These are phyloP conservation scores for Septoria petroselini DNA, from an alignment of 2,329 filamentous ascomycete species.

Conservation along the genomic window DNA sequence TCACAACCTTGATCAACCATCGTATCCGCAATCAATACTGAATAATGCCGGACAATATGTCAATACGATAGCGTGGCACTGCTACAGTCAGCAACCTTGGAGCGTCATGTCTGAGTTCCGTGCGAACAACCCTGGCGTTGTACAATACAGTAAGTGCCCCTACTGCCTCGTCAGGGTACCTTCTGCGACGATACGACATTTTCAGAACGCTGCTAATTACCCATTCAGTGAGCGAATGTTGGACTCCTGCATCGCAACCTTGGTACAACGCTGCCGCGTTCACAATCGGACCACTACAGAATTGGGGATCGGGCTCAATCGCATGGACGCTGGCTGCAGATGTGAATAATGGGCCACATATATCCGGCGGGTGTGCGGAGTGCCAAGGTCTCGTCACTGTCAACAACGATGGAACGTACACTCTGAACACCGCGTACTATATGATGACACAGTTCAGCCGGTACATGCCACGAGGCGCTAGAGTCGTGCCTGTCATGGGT, in stretches of 20 bases:
- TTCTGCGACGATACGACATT: too few species aligned
- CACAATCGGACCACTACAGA: constrained; percentile 26
- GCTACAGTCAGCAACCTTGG: constrained; percentile 23
- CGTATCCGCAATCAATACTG: constrained; percentile 23
- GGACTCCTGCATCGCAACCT: constrained; percentile 18
- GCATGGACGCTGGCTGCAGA: constrained; percentile 25
- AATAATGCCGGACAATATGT: constrained; percentile 19
- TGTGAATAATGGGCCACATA: constrained; percentile 20
- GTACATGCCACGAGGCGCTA: constrained; percentile 21
- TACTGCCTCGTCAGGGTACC: too few species aligned
- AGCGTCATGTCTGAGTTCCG: constrained; percentile 22
- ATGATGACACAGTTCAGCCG: constrained; percentile 27
- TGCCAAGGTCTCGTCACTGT: constrained; percentile 24
- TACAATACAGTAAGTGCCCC: too few species aligned
- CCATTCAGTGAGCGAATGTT: constrained; percentile 29
- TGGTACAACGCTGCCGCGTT: constrained; percentile 25
- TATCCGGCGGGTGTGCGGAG: constrained; percentile 17
- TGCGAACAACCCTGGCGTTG: constrained; percentile 17
- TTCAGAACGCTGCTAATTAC: too few species aligned
- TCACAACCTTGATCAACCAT: constrained; percentile 23
- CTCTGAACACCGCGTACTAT: constrained; percentile 24
- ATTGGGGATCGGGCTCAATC: constrained; percentile 25
- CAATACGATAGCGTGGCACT: constrained; percentile 27
- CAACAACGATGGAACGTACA: constrained; percentile 18
- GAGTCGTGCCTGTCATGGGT: constrained; percentile 15